These are phyloP conservation scores for Hymenoscyphus repandus DNA, from an alignment of 2,329 filamentous ascomycete species.

Conservation along the genomic window DNA sequence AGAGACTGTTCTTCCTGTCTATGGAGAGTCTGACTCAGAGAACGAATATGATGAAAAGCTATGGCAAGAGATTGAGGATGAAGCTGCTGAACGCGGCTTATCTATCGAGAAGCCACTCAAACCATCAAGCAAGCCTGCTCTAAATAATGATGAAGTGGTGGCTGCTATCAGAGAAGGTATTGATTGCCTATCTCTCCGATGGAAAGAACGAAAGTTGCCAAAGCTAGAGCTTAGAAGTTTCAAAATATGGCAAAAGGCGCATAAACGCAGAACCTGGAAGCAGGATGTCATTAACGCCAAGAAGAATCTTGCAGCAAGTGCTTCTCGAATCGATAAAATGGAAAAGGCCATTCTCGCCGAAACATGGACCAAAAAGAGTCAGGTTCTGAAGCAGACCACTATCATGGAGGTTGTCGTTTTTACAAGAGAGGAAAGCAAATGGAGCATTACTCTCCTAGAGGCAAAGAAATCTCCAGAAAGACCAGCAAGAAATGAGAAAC, in stretches of 20 bases:
- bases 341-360: constrained; percentile 46
- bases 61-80: constrained; percentile 56
- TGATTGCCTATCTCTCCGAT: constrained; percentile 43
- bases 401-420: constrained; percentile 61
- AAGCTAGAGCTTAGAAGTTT: constrained; percentile 52
- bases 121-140: constrained; percentile 23
- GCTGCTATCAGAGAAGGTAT: constrained; percentile 50
- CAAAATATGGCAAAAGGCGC: constrained; percentile 55
- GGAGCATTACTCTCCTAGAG: constrained; percentile 43
- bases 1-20: constrained; percentile 43
- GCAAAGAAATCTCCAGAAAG: constrained; percentile 38
- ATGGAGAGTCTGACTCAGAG: constrained; percentile 49
- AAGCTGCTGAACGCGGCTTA: constrained; percentile 28
- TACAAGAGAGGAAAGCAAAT: constrained; percentile 49
- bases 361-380: constrained; percentile 46
- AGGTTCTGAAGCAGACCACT: constrained; percentile 51
- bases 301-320: constrained; percentile 38
- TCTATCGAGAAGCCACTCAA: constrained; percentile 32
- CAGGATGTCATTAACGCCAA: constrained; percentile 41
- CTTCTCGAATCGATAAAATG: constrained; percentile 49
- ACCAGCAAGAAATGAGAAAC: constrained; percentile 2
- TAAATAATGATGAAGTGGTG: constrained; percentile 44
- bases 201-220: constrained; percentile 54
- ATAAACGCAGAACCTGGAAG: constrained; percentile 35
- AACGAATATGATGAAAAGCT: constrained; percentile 54